Evolutionary conservation across 176 grass and related monocot species (phyloP).

Genomic region (Oryza glaberrima): DNA sequence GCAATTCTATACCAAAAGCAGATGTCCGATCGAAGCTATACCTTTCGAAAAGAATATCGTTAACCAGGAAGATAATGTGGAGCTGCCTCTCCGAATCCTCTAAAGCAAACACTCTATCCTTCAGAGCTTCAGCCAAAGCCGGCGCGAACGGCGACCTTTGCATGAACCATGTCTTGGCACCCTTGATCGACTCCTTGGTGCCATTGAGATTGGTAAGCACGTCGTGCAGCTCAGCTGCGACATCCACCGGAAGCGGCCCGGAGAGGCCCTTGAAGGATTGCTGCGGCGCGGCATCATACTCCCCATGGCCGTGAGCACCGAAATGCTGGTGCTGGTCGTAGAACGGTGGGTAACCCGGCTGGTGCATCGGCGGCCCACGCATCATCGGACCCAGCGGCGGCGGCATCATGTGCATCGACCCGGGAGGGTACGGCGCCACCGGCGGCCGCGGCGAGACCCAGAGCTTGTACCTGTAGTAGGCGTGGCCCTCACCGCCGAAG

Average conservation of each 20-base stretch:
- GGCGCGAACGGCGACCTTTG: conserved; percentile 73
- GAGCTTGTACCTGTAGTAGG: conserved; percentile 94
- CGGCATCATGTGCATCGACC: conserved; percentile 63
- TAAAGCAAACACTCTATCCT: conserved; percentile 73
- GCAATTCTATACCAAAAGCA: conserved; percentile 1
- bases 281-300: conserved; percentile 56
- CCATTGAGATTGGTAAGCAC: conserved; percentile 80
- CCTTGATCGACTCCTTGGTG: conserved; percentile 98
- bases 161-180: conserved; percentile 92
- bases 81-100: conserved; percentile 95
- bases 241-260: conserved; percentile 73
- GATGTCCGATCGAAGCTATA: conserved; percentile 25
- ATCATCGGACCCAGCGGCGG: conserved; percentile 52
- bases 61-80: conserved; percentile 92
- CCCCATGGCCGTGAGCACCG: conserved; percentile 49
- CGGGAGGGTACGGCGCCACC: conserved; percentile 43
- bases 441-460: conserved; percentile 52
- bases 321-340: conserved; percentile 76
- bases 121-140: conserved; percentile 80
- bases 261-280: conserved; percentile 74
- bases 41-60: conserved; percentile 99
- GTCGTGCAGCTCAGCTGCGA: conserved; percentile 76
- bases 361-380: conserved; percentile 59
- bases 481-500: conserved; percentile 95
- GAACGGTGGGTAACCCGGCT: conserved; percentile 61